These are phyloP conservation scores for Telfairia occidentalis DNA, from an alignment of 331 rosid genomes.

Conservation along the genomic window DNA sequence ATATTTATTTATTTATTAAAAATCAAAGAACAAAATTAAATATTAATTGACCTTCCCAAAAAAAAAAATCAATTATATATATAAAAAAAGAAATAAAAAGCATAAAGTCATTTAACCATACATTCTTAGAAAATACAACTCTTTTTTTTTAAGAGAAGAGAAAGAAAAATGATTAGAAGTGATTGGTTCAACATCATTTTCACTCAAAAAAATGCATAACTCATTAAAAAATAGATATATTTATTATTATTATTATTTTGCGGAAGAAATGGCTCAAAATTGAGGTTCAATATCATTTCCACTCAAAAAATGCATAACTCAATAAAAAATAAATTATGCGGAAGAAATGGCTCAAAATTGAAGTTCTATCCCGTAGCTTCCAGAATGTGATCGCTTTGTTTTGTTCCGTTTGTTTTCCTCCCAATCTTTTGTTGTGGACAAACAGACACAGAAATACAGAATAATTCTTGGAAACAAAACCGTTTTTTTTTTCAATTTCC, in stretches of 20 bases:
- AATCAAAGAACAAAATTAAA: too few relatives aligned
- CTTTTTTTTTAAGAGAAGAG: too few relatives aligned
- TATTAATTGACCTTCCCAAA: too few relatives aligned
- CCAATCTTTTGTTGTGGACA: not conserved
- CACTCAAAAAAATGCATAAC: not conserved
- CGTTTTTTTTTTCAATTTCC: not conserved
- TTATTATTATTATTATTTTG: too few relatives aligned
- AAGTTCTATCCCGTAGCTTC: not conserved
- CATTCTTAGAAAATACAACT: too few relatives aligned
- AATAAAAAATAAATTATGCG: not conserved
- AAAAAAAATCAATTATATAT: too few relatives aligned
- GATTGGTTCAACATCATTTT: not conserved
- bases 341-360: constrained; percentile 1
- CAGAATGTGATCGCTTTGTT: not conserved
- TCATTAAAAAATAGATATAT: not conserved
- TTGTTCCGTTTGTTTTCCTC: not conserved
- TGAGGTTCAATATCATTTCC: not conserved
- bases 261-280: not conserved
- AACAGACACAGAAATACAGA: not conserved
- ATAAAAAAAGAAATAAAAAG: too few relatives aligned
- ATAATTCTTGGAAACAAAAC: not conserved
- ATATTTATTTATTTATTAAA: too few relatives aligned
- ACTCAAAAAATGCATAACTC: not conserved
- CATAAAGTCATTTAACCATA: too few relatives aligned
- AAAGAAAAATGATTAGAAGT: too few relatives aligned